phyloP scores from a whole-genome alignment of 768 basidiomycete species.

The Cystofilobasidium macerans region DNA sequence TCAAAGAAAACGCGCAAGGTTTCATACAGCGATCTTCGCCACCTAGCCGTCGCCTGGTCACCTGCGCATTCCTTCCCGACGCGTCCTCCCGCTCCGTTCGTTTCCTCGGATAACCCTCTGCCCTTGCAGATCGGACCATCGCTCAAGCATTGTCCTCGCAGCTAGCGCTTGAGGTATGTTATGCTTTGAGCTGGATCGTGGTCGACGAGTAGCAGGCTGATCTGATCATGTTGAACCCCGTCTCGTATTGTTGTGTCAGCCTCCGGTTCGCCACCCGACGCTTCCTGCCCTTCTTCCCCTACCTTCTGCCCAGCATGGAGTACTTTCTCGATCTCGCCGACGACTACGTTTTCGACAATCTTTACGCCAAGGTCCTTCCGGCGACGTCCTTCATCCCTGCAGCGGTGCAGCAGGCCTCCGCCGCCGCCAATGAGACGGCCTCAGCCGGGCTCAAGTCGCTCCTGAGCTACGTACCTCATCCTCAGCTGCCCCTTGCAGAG shows the following conservation, averaged over 20 bases:
- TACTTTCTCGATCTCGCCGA: slow-evolving; percentile 62
- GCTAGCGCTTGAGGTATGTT: too few relatives aligned
- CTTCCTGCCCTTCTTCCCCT: neutral
- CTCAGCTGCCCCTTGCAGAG: slow-evolving; percentile 26
- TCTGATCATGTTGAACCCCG: neutral
- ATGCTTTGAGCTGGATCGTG: too few relatives aligned
- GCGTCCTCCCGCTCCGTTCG: too few relatives aligned
- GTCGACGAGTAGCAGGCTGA: too few relatives aligned
- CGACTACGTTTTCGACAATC: slow-evolving; percentile 59
- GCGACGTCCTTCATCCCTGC: slow-evolving; percentile 35
- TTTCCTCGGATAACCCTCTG: too few relatives aligned
- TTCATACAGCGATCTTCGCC: too few relatives aligned
- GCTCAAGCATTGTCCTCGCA: too few relatives aligned
- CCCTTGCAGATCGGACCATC: too few relatives aligned
- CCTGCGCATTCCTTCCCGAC: too few relatives aligned
- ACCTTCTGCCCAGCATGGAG: slow-evolving; percentile 55
- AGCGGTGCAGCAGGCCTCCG: slow-evolving; percentile 13
- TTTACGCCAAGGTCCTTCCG: slow-evolving; percentile 69
- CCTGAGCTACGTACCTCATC: slow-evolving; percentile 30
- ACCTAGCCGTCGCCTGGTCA: too few relatives aligned
- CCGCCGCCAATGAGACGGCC: slow-evolving; percentile 24
- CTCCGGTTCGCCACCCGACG: neutral
- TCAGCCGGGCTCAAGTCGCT: slow-evolving; percentile 38
- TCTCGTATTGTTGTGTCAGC: too few relatives aligned
- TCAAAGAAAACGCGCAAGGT: too few relatives aligned